A percentile compares a stretch with the other conserved stretches of the same genome.
Conservation (phyloP, 2,329 filamentous ascomycete genomes). For the Alternaria sp. region DNA sequence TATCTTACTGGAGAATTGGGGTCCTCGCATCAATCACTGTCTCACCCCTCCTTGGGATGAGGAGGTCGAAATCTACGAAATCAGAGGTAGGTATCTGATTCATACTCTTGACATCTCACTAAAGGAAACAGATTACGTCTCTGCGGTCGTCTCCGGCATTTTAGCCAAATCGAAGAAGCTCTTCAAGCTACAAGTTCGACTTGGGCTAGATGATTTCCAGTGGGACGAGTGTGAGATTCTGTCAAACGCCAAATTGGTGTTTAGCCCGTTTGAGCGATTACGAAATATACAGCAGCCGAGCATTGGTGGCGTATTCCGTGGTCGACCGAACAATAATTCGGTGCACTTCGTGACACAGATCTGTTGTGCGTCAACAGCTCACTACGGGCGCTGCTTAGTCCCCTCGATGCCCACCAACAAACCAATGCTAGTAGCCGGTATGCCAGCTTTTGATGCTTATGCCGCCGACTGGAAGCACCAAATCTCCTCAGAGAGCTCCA, state of each 20-base stretch:
- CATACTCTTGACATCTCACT: not conserved
- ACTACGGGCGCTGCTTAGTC: conserved; percentile 31
- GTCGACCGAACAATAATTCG: conserved; percentile 22
- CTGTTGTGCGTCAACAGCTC: not conserved
- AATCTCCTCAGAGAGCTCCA: conserved; percentile 19
- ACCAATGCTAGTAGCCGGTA: conserved; percentile 21
- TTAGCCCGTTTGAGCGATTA: conserved; percentile 42
- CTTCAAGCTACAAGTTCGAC: conserved; percentile 40
- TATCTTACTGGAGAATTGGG: conserved; percentile 39
- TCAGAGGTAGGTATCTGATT: conserved; percentile 29
- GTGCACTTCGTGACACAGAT: conserved; percentile 24
- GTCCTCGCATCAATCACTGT: not conserved
- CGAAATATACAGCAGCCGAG: conserved; percentile 41
- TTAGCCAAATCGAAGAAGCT: conserved; percentile 39
- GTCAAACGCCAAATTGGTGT: conserved; percentile 33
- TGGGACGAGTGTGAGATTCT: conserved; percentile 35
- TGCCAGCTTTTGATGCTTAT: conserved; percentile 32
- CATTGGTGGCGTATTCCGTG: conserved; percentile 35
- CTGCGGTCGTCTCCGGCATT: conserved; percentile 43
- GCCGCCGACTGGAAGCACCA: conserved; percentile 31
- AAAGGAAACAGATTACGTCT: conserved; percentile 36
- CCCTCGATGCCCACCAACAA: conserved; percentile 29
- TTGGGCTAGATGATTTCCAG: conserved; percentile 36
- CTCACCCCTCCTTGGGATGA: conserved; percentile 35
- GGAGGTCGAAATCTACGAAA: conserved; percentile 49